Evolutionary conservation across 139 green algal genomes (phyloP).

Genomic region (Pseudopediastrum boryanum): DNA sequence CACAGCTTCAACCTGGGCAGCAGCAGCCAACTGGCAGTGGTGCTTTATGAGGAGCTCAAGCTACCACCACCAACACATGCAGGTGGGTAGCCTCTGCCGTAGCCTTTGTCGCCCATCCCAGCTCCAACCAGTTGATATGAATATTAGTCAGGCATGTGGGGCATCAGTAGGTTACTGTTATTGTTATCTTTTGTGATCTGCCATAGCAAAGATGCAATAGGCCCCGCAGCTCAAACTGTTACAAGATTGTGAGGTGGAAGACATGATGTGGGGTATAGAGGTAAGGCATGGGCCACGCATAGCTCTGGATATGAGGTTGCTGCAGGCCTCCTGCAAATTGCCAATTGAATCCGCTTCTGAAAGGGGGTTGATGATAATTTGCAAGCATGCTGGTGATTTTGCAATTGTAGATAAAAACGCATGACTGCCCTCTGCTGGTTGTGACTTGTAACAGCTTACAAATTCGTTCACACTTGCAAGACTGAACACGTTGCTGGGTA

Average conservation of each 20-base stretch:
- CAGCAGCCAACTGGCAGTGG: constrained; percentile 52
- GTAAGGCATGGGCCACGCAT: too few relatives aligned
- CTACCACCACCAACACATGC: constrained; percentile 27
- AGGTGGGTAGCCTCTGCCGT: not conserved
- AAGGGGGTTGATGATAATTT: not conserved
- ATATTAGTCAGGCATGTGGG: not conserved
- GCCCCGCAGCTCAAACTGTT: too few relatives aligned
- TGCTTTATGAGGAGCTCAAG: constrained; percentile 50
- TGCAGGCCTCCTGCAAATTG: too few relatives aligned
- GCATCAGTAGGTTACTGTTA: not conserved
- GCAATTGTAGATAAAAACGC: not conserved
- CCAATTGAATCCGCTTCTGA: not conserved
- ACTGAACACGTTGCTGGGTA: not conserved
- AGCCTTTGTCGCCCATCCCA: too few relatives aligned
- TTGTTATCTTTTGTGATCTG: not conserved
- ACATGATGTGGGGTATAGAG: not conserved
- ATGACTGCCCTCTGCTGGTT: not conserved
- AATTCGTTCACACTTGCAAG: not conserved
- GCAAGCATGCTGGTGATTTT: not conserved
- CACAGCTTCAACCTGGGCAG: constrained; percentile 60
- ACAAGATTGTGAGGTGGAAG: not conserved
- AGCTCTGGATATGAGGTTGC: too few relatives aligned
- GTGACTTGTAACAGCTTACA: not conserved
- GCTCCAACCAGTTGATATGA: not conserved
- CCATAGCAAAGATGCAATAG: not conserved